These are phyloP conservation scores for Zygosaccharomyces siamensis DNA, from an alignment of 805 yeast genomes.

Conservation along the genomic window DNA sequence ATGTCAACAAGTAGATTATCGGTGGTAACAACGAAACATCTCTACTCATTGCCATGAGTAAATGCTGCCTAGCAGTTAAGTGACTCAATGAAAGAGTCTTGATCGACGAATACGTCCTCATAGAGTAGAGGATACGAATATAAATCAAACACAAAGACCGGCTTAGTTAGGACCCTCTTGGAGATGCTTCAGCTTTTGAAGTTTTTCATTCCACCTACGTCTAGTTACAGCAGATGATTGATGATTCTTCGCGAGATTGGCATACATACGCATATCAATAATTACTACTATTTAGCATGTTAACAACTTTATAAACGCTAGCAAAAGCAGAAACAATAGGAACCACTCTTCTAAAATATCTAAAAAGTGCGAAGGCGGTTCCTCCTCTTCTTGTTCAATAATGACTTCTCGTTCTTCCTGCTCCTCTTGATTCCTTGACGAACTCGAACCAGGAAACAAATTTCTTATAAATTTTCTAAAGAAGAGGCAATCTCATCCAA, in stretches of 20 bases:
- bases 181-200: no score
- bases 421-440: neutral
- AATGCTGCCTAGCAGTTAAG: conserved; percentile 69
- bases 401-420: neutral
- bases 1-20: conserved; percentile 47
- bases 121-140: neutral
- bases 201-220: neutral
- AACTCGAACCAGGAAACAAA: neutral
- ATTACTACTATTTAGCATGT: conserved; percentile 3
- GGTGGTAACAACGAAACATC: conserved; percentile 71
- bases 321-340: conserved; percentile 4
- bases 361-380: neutral
- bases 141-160: no score
- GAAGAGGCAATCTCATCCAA: conserved; percentile 95
- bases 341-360: conserved; percentile 6
- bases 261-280: neutral
- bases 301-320: conserved; percentile 8
- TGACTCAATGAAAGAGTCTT: conserved; percentile 66
- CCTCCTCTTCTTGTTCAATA: neutral
- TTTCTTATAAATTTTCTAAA: conserved; percentile 54
- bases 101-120: conserved; percentile 31
- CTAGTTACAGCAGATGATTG: neutral
- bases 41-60: conserved; percentile 69
- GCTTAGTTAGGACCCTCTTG: no score
- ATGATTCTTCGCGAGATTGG: conserved; percentile 4